phyloP scores from a whole-genome alignment of 441 rosid species.

The Codiaeum variegatum region DNA sequence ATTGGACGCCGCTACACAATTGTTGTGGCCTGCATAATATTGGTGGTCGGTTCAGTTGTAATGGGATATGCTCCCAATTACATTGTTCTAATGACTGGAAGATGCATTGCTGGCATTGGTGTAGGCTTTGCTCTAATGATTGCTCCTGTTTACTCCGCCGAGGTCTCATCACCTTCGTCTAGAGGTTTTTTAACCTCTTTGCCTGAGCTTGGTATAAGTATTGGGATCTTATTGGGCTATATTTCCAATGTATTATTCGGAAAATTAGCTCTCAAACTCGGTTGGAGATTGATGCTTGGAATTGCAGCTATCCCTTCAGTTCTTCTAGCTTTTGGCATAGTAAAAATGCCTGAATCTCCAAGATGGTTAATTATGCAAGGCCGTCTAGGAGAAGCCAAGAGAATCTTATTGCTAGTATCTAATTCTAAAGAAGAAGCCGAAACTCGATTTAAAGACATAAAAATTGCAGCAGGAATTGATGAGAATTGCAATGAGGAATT shows the following conservation, averaged over 20 bases:
- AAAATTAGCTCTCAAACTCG: slow-evolving; percentile 51
- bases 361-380: slow-evolving; percentile 78
- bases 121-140: slow-evolving; percentile 86
- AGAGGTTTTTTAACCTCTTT: slow-evolving; percentile 64
- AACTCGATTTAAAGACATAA: slow-evolving; percentile 48
- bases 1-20: slow-evolving; percentile 85
- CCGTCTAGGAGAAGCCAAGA: slow-evolving; percentile 52
- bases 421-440: slow-evolving; percentile 61
- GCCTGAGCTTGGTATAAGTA: slow-evolving; percentile 66
- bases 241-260: slow-evolving; percentile 53
- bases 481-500: slow-evolving; percentile 35
- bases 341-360: slow-evolving; percentile 82
- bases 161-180: slow-evolving; percentile 58
- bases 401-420: slow-evolving; percentile 35
- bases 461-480: slow-evolving; percentile 56
- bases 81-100: slow-evolving; percentile 49
- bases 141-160: slow-evolving; percentile 82
- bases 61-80: slow-evolving; percentile 79
- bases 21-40: slow-evolving; percentile 51
- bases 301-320: slow-evolving; percentile 72
- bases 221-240: slow-evolving; percentile 66
- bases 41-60: slow-evolving; percentile 61
- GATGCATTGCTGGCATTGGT: slow-evolving; percentile 72
- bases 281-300: slow-evolving; percentile 90
- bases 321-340: slow-evolving; percentile 44